Evolutionary conservation across 1,284 basidiomycete genomes (phyloP), one percentile per base, ranked within the genome.

Genomic region (Pyrrhoderma noxium): DNA sequence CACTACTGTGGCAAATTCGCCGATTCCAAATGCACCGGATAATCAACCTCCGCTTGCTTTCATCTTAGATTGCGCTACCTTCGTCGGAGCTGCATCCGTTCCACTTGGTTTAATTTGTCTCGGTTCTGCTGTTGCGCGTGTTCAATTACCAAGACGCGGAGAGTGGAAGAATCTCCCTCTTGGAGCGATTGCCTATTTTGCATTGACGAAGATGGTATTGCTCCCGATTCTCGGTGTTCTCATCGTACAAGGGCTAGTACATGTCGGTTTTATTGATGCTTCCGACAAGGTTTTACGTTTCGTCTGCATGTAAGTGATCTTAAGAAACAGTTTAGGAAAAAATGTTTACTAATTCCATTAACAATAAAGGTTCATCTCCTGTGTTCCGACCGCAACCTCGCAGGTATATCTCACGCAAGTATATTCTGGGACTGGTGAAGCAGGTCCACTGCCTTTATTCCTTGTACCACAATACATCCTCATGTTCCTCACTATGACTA

Each of bases 11-110:
- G 66, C 75, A 0, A 72, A 72, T 1, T 70, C 67, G 0, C 64
- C 73, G 31, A 80, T 86, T 45, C 76, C 79, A 0, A 64, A 72
- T 22, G 85, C 82, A 0, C 89, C 89, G 0, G 87, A 91, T 59
- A 85, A 83, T 0, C 75, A 80, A 54, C 86, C 88, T 1, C 88
- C 88, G 0, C 73, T 91, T 14, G 73, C 80, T 0, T 81, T 87
- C 58, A 54, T 87, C 31, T 61, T 83, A 39, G 80, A 87, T 53
- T 80, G 45, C 11, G 44, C 44, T 14, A 25, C 31, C 0, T 91
- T 91, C 60, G 70, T 90, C 14, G 88, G 88, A 1, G 79, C 67
- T 0, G 84, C 87, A 0, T 78, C 79, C 0, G 79, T 92, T 1
- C 89, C 89, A 0, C 64, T 89, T 0, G 85, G 82, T 1, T 66